phyloP scores from a whole-genome alignment of 2,329 filamentous ascomycete genomes.

The Sporothrix brasiliensis region DNA sequence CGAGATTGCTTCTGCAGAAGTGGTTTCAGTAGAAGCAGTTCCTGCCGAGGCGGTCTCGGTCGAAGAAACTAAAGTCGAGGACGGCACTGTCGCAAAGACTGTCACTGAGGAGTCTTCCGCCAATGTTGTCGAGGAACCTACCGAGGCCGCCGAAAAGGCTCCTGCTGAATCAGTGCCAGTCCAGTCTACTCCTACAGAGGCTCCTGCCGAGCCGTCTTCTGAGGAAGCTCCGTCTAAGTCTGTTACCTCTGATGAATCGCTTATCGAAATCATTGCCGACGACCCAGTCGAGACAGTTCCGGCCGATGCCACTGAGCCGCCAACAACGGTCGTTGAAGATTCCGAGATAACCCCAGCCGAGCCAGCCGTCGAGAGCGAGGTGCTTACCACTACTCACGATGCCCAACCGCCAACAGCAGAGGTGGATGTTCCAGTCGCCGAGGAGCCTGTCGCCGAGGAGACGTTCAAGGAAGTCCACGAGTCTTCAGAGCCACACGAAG shows the following conservation, averaged over 20 bases:
- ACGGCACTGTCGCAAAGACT: background rate
- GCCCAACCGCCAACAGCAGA: background rate
- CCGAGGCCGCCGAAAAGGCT: background rate
- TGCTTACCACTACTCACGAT: constrained; percentile 20
- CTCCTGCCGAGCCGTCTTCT: background rate
- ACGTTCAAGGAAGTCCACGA: background rate
- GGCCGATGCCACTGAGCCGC: background rate
- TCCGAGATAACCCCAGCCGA: constrained; percentile 9
- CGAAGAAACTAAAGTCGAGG: background rate
- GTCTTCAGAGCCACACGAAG: background rate
- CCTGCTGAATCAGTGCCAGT: background rate
- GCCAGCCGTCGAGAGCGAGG: constrained; percentile 1
- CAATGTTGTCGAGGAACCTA: constrained; percentile 15
- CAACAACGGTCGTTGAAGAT: constrained; percentile 22
- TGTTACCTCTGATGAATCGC: too few relatives aligned
- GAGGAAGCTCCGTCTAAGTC: background rate
- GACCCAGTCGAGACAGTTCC: constrained; percentile 29
- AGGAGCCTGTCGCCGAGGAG: background rate
- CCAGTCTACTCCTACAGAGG: constrained; percentile 4
- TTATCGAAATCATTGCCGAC: background rate
- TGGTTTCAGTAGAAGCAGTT: too few relatives aligned
- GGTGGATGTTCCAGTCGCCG: background rate
- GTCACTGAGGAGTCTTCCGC: background rate
- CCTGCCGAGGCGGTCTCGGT: background rate
- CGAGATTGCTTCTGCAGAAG: too few relatives aligned